Percentiles rank a stretch among this genome's conserved stretches.
Evolutionary conservation across 208 protist genomes (phyloP).

Genomic region (Trypanosoma conorhini): DNA sequence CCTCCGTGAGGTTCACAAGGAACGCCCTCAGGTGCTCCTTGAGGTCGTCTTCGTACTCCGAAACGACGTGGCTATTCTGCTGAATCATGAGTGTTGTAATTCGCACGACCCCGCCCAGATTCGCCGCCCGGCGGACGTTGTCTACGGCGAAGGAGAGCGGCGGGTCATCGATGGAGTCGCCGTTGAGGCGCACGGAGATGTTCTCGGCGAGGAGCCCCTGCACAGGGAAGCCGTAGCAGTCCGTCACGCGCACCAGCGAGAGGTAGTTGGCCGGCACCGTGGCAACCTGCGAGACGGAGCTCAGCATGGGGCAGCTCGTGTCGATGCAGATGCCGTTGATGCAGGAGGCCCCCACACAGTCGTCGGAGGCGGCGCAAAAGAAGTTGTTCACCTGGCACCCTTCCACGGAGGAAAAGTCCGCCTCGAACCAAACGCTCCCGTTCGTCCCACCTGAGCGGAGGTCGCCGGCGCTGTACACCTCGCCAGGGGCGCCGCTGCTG

Average conservation of each 20-base stretch:
- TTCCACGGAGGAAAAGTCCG: too few relatives aligned
- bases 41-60: too few relatives aligned
- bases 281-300: neutral
- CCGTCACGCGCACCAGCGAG: conserved; percentile 8
- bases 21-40: too few relatives aligned
- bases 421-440: neutral
- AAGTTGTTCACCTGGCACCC: too few relatives aligned
- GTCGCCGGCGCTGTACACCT: conserved; percentile 5
- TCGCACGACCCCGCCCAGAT: conserved; percentile 1
- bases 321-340: conserved; percentile 12
- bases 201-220: conserved; percentile 1
- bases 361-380: too few relatives aligned
- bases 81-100: neutral
- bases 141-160: conserved; percentile 14
- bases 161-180: conserved; percentile 13
- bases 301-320: conserved; percentile 1
- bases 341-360: too few relatives aligned
- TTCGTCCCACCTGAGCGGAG: neutral
- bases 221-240: conserved; percentile 16
- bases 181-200: conserved; percentile 12
- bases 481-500: neutral
- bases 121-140: conserved; percentile 1
- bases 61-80: too few relatives aligned
- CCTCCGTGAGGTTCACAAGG: too few relatives aligned
- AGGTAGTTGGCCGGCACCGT: conserved; percentile 15